Evolutionary conservation across 768 basidiomycete genomes (phyloP), one percentile per base, ranked within the genome.

Genomic region (Leccinum disarticulatum): DNA sequence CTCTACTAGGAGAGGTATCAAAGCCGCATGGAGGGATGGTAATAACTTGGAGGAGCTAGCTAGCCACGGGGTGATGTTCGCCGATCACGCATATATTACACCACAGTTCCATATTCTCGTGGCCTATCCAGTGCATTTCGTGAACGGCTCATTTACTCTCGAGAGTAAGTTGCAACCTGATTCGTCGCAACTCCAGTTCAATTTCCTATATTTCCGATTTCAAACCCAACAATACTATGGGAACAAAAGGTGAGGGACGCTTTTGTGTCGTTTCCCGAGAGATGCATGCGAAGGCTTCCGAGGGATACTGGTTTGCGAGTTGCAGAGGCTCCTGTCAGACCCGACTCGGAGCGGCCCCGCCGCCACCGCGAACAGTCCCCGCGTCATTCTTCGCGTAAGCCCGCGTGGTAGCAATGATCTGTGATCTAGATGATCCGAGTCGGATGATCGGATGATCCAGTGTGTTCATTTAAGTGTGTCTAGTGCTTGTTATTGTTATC

Each of bases 1-100:
- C 56, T 33, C 54, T 69, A 53, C 22, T 22, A 22, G 22, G 69
- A 70, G 51, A 61, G 65, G 48, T 60, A 64, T 50, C 51, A 48
- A 11, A 36, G 38, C 50, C 22, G 35, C 47, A 70, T 70, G 69
- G 67, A 70, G 14, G 52, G 61, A n/a, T 64, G 62, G 69, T 70
- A 60, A 58, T 19, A 64, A 70, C 22, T 56, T 30, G 25, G 11
- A 15, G 43, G 61, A 60, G 1, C 41, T 69, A 6, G 35, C 25
- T 17, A 52, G 14, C 17, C n/a, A 52, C 6, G 62, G 62, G 9
- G 62, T 69, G 60, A 15, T 30, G 9, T 69, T 69, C 4, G 33
- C 22, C 10, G 68, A 51, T 13, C 65, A 69, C 33, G 65, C 65
- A 6, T 69, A 65, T 22, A 28, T 66, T 28, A 28, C n/a, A 69